Percentiles rank a stretch among this genome's conserved stretches.
phyloP scores from a whole-genome alignment of 768 basidiomycete genomes.

The Boletellus sp. region DNA sequence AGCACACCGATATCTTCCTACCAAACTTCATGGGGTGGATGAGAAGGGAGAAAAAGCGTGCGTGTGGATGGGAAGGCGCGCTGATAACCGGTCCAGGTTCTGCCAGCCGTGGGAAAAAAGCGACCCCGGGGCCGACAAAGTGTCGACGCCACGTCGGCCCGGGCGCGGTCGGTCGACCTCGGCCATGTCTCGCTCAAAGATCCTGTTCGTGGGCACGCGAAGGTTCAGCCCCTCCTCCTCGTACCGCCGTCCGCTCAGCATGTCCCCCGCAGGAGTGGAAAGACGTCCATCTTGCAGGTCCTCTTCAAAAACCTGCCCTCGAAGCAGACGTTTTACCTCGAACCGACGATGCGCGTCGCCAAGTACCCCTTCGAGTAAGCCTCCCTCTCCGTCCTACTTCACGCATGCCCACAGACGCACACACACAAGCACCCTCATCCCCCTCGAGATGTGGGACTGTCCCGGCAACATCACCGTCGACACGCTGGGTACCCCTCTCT shows the following conservation, averaged over 20 bases:
- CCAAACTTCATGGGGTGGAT: constrained; percentile 69
- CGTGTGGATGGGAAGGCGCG: not conserved
- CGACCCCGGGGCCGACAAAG: too few species aligned
- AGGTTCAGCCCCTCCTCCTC: constrained; percentile 38
- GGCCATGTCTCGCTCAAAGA: constrained; percentile 48
- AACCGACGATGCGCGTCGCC: constrained; percentile 74
- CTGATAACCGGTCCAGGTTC: not conserved
- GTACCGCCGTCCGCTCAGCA: not conserved
- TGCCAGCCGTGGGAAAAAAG: constrained; percentile 11
- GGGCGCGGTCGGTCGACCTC: too few species aligned
- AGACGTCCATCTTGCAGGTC: constrained; percentile 87
- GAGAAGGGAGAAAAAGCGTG: not conserved
- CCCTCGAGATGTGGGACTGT: constrained; percentile 94
- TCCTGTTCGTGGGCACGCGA: constrained; percentile 69
- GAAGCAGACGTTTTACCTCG: constrained; percentile 87
- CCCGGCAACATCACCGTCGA: constrained; percentile 83
- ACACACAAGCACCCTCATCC: constrained; percentile 73
- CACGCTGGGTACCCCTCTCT: constrained; percentile 69
- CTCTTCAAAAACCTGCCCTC: constrained; percentile 83
- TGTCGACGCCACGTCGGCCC: too few species aligned
- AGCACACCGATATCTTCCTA: constrained; percentile 63
- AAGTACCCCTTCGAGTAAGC: constrained; percentile 81
- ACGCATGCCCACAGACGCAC: not conserved
- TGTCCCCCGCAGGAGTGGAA: constrained; percentile 65
- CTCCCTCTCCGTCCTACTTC: not conserved